A percentile compares a stretch with the other conserved stretches of the same genome.
Conservation (phyloP, 768 basidiomycete genomes). For the Collybia sordida region DNA sequence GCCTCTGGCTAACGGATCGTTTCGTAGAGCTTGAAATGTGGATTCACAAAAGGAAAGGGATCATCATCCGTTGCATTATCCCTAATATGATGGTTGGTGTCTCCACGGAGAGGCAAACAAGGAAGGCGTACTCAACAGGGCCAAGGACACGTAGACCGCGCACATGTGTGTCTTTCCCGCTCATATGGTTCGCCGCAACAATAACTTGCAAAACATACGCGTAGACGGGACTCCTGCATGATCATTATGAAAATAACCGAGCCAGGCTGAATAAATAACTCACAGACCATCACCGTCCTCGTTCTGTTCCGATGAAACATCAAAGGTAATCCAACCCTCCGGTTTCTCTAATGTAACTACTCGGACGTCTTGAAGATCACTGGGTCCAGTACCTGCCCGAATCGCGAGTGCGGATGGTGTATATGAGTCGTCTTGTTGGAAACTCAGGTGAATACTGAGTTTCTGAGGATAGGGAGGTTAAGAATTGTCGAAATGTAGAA, state of each 20-base stretch:
- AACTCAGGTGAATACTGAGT: constrained; percentile 82
- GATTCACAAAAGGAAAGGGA: constrained; percentile 66
- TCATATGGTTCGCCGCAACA: constrained; percentile 92
- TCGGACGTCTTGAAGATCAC: constrained; percentile 91
- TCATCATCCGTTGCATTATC: constrained; percentile 60
- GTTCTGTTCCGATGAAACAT: constrained; percentile 75
- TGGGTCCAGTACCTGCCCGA: constrained; percentile 87
- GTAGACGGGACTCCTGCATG: constrained; percentile 74
- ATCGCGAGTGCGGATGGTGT: constrained; percentile 91
- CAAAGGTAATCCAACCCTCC: constrained; percentile 91
- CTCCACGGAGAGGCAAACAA: not conserved
- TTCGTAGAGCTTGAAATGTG: constrained; percentile 75
- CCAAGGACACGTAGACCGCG: constrained; percentile 88
- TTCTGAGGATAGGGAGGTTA: constrained; percentile 51
- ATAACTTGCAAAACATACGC: constrained; percentile 91
- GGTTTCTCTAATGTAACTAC: constrained; percentile 86
- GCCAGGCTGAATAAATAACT: constrained; percentile 23
- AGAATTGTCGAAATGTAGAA: not conserved
- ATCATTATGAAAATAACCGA: not conserved
- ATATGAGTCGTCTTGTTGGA: constrained; percentile 90
- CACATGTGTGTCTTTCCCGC: constrained; percentile 98
- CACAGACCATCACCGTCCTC: constrained; percentile 82
- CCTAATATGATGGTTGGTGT: constrained; percentile 22
- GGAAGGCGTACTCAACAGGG: constrained; percentile 64
- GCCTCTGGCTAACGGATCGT: constrained; percentile 53